phyloP scores from a whole-genome alignment of 2,329 filamentous ascomycete species.

The Neoarthrinium moseri region DNA sequence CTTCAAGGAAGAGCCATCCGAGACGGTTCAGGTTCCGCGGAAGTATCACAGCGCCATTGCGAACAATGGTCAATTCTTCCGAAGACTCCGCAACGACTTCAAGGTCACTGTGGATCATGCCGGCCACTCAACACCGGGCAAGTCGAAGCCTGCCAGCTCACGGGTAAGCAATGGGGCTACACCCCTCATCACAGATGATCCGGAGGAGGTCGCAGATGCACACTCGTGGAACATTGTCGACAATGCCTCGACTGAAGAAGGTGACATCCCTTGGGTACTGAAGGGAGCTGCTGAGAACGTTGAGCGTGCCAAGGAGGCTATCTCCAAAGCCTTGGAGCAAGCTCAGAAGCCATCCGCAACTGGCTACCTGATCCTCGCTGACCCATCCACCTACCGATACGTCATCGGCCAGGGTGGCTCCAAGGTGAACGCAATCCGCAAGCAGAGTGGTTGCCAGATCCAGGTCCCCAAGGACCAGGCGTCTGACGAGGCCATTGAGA shows the following conservation, averaged over 20 bases:
- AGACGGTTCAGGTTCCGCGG: slow-evolving; percentile 81
- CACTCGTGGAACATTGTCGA: slow-evolving; percentile 86
- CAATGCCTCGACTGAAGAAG: slow-evolving; percentile 56
- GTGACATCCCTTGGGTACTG: slow-evolving; percentile 86
- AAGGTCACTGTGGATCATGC: slow-evolving; percentile 91
- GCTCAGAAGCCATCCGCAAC: slow-evolving; percentile 68
- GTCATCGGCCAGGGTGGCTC: slow-evolving; percentile 87
- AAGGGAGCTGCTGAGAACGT: slow-evolving; percentile 76
- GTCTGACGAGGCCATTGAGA: slow-evolving; percentile 81
- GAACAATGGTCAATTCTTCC: slow-evolving; percentile 93
- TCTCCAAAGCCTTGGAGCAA: slow-evolving; percentile 72
- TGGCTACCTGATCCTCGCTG: slow-evolving; percentile 86
- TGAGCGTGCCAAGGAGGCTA: slow-evolving; percentile 73
- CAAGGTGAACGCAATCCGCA: slow-evolving; percentile 90
- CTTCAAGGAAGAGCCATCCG: slow-evolving; percentile 82
- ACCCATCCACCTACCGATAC: slow-evolving; percentile 84
- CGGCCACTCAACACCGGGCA: slow-evolving; percentile 73
- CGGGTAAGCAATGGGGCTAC: slow-evolving; percentile 63
- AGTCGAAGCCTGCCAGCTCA: slow-evolving; percentile 53
- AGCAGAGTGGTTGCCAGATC: slow-evolving; percentile 90
- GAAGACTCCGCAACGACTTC: slow-evolving; percentile 79
- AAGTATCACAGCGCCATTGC: slow-evolving; percentile 80
- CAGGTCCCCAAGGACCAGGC: slow-evolving; percentile 83
- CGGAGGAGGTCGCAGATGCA: slow-evolving; percentile 59
- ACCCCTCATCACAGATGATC: slow-evolving; percentile 92